Base-by-base conservation (phyloP, 176 grass and related monocot genomes). In the Cenchrus fungigraminus region DNA sequence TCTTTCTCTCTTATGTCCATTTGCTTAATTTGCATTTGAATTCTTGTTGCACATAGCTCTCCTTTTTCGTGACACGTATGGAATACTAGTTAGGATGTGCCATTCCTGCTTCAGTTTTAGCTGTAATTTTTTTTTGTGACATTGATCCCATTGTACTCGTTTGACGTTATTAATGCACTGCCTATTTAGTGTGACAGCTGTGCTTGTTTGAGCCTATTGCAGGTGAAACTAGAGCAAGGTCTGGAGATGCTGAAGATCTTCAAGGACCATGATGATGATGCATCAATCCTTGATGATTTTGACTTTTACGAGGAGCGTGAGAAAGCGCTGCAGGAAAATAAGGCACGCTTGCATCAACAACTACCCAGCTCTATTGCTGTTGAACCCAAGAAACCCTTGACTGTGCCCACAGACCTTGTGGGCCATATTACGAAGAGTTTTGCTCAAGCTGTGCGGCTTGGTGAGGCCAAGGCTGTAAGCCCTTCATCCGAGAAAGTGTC, bases 201-300 rank as follows among this genome's bases (percentile, higher is more conserved):
- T 72, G 16, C 40, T 55, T 50, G 20, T 34, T 67, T 84, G 45
- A 29, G 12, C 54, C 2, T 56, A 4, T 57, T 83, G 16, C 59
- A 95, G 93, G 93, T 95, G 32, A 95, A 90, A 78, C 71, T 95
- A 72, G 90, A 95, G 56, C 93, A 95, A 82, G 90, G 93, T 28
- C 16, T 90, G 37, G 93, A 95, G 90, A 95, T 92, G 65, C 19
- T 95, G 60, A 86, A 76, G 44, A 95, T 95, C 68, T 88, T 92
- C 54, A 88, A 86, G 83, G 83, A 84, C 46, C 90, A 95, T 53
- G 85, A 92, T 17, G 88, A 87, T 71, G 88, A 90, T 7, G 75
- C 58, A 1, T 95, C 90, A 44, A 88, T 95, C 71, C 90, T 95
- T 40, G 93, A 95, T 8, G 93, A 95, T 66, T 95, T 92, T 46